Evolutionary conservation across 768 basidiomycete species (phyloP), one percentile per base, ranked within the genome.

Genomic region (Ephemerocybe angulata): DNA sequence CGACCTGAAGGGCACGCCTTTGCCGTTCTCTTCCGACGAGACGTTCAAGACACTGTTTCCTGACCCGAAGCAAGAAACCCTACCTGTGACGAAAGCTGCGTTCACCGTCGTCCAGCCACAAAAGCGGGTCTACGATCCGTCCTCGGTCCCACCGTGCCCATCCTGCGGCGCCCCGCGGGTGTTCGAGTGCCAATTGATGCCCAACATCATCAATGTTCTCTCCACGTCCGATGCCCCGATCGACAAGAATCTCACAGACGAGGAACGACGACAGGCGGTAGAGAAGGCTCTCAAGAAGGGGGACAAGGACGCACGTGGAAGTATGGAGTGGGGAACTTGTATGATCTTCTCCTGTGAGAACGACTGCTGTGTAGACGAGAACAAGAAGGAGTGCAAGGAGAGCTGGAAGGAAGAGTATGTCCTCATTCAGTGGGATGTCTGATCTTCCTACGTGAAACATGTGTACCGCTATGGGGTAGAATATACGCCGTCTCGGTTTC

Each of bases 151-250:
- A 0, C 57, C 69, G 0, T 98, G 96, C 66, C 76, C 84, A 1
- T 63, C 71, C 13, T 98, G 96, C 72, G 72, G 75, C 33, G 76
- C 81, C 2, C 73, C 72, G 41, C 81, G 93, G 15, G 80, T 87
- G 21, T 98, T 97, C 67, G 96, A 98, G 67, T 89, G 89, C 62
- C 96, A 98, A 68, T 76, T 98, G 51, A 96, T 95, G 85, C 96
- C 96, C 1, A 92, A 93, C 65, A 73, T 98, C 50, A 93, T 98
- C 67, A 90, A 90, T 50, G 71, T 91, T 13, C 74, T 97, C 13
- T 50, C 60, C 4, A 65, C 66, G 29, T 59, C 66, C 60, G 53
- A 65, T 35, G 62, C 58, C 12, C 60, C 61, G 24, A 67, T 62
- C 50, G 70, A 66, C 59, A 74, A 72, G 42, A 19, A 41, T n/a